phyloP scores from a whole-genome alignment of 2,329 filamentous ascomycete species.

The Xylariaceae sp. region DNA sequence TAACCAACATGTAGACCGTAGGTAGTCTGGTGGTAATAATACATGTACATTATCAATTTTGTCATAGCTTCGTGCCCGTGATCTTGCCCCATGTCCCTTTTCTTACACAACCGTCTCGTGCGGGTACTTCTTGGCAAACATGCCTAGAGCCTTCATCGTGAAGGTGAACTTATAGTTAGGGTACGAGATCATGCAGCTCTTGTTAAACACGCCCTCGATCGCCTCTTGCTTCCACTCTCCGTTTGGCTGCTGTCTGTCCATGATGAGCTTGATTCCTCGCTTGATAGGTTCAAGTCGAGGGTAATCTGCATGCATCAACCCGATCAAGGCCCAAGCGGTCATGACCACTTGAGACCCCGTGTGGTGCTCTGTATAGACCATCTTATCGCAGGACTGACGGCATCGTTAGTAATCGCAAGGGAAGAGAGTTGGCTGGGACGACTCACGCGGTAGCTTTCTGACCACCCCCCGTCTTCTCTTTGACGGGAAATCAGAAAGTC shows the following conservation, averaged over 20 bases:
- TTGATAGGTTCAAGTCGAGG: constrained; percentile 67
- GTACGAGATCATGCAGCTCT: constrained; percentile 98
- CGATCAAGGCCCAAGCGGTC: constrained; percentile 86
- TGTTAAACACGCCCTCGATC: constrained; percentile 98
- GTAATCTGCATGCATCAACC: constrained; percentile 75
- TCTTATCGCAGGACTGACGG: constrained; percentile 65
- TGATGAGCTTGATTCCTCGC: constrained; percentile 72
- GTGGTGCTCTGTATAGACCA: constrained; percentile 67
- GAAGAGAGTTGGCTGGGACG: neutral
- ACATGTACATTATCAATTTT: too few species aligned
- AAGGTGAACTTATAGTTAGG: constrained; percentile 99
- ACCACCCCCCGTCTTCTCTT: constrained; percentile 88
- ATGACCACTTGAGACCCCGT: constrained; percentile 83
- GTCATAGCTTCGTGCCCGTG: too few species aligned
- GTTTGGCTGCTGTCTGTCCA: constrained; percentile 77
- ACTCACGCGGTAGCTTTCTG: constrained; percentile 76
- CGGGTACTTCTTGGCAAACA: constrained; percentile 73
- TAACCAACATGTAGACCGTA: too few species aligned
- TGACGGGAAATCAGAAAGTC: constrained; percentile 83
- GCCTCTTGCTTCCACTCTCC: constrained; percentile 94
- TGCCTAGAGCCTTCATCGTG: constrained; percentile 85
- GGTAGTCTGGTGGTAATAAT: too few species aligned
- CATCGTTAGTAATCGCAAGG: constrained; percentile 4
- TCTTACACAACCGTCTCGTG: constrained; percentile 48
- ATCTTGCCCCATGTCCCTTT: too few species aligned